Conservation (phyloP, 176 grass and related monocot species). For the Ananas comosus region DNA sequence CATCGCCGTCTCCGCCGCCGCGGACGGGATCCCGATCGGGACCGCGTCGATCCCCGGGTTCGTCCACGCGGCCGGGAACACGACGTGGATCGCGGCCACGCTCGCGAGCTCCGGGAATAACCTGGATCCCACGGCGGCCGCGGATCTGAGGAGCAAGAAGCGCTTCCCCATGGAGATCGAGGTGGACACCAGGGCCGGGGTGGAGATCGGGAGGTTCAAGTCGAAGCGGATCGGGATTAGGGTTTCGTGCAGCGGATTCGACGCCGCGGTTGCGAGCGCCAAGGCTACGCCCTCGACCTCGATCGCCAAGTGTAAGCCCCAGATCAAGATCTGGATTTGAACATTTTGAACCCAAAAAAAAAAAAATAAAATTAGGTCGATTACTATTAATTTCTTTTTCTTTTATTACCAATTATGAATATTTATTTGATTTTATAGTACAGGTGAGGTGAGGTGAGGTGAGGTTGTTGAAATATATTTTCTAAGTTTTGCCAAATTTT, state of each 20-base stretch:
- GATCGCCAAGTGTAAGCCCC: slow-evolving; percentile 73
- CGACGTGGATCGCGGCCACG: slow-evolving; percentile 46
- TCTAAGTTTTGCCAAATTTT: no score
- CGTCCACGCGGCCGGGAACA: slow-evolving; percentile 55
- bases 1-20: slow-evolving; percentile 42
- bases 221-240: slow-evolving; percentile 62
- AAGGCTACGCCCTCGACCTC: slow-evolving; percentile 28
- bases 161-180: slow-evolving; percentile 36
- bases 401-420: background rate
- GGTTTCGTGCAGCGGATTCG: slow-evolving; percentile 52
- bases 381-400: background rate
- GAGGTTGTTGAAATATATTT: no score
- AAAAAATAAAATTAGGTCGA: background rate
- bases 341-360: slow-evolving; percentile 38
- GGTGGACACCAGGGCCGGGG: slow-evolving; percentile 66
- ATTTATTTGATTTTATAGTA: no score
- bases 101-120: slow-evolving; percentile 26
- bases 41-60: slow-evolving; percentile 65
- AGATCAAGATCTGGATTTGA: slow-evolving; percentile 92
- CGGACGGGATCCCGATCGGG: slow-evolving; percentile 43
- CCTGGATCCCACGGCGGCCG: slow-evolving; percentile 49
- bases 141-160: slow-evolving; percentile 59
- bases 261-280: slow-evolving; percentile 31
- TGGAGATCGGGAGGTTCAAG: slow-evolving; percentile 73
- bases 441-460: no score